Evolutionary conservation across 2,329 filamentous ascomycete species (phyloP).

Genomic region (Colletotrichum cuscutae): DNA sequence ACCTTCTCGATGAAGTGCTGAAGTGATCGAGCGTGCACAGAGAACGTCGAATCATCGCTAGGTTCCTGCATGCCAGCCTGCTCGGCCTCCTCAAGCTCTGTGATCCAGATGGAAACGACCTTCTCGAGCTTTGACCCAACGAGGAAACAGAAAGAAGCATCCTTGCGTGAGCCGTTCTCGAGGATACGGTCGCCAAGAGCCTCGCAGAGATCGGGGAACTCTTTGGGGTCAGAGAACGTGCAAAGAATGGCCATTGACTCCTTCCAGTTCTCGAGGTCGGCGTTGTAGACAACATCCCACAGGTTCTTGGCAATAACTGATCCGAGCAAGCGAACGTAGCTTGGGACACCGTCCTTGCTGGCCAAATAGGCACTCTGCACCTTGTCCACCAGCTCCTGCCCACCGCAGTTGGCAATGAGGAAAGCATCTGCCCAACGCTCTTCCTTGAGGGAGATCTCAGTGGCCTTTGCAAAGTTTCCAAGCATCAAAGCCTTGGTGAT

Average conservation of each 20-base stretch:
- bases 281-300: constrained; percentile 98
- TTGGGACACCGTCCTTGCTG: constrained; percentile 83
- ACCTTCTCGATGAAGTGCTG: constrained; percentile 99
- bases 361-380: constrained; percentile 92
- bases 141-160: constrained; percentile 96
- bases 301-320: constrained; percentile 97
- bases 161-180: constrained; percentile 81
- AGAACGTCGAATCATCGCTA: constrained; percentile 83
- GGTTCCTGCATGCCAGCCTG: constrained; percentile 76
- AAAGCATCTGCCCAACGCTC: constrained; percentile 95
- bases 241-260: constrained; percentile 96
- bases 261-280: constrained; percentile 93
- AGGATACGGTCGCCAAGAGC: constrained; percentile 91
- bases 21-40: constrained; percentile 86
- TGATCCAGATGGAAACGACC: constrained; percentile 93
- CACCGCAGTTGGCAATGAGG: constrained; percentile 96
- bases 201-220: constrained; percentile 96
- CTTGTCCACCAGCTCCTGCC: constrained; percentile 92
- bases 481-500: constrained; percentile 91
- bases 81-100: constrained; percentile 88
- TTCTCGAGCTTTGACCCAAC: constrained; percentile 97
- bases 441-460: constrained; percentile 88
- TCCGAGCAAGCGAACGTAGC: constrained; percentile 89
- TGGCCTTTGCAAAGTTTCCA: constrained; percentile 89
- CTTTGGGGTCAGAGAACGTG: constrained; percentile 90